Evolutionary conservation across 371 early-diverging fungal genomes (phyloP).

Genomic region (Mucor lusitanicus): DNA sequence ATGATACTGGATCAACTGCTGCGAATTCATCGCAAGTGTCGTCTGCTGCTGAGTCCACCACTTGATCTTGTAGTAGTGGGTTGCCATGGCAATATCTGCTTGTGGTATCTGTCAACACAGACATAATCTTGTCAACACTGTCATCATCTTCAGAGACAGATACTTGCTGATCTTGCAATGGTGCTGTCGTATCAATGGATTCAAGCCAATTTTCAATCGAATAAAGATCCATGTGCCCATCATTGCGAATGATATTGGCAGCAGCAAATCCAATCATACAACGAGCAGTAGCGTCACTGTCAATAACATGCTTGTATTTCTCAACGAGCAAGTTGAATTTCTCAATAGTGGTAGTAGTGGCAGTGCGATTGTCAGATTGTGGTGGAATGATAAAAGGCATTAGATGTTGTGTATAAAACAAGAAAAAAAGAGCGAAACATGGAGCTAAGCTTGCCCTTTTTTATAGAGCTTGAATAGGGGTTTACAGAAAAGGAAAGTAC

Average conservation of each 20-base stretch:
- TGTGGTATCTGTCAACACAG: not conserved
- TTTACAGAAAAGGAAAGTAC: not conserved
- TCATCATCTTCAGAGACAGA: not conserved
- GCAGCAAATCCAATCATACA: conserved; percentile 22
- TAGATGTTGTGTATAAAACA: not conserved
- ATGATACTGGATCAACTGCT: not conserved
- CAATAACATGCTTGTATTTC: conserved; percentile 7
- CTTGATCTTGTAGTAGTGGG: not conserved
- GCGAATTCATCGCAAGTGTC: not conserved
- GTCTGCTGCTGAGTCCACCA: not conserved
- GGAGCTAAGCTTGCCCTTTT: not conserved
- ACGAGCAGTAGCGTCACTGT: conserved; percentile 8
- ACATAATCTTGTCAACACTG: not conserved
- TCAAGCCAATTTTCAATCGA: conserved; percentile 16
- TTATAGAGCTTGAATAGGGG: not conserved
- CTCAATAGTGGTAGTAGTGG: not conserved
- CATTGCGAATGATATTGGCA: conserved; percentile 12
- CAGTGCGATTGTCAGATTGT: not conserved
- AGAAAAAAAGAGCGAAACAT: not conserved
- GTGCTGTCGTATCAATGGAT: not conserved
- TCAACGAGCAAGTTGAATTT: conserved; percentile 5
- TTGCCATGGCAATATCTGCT: not conserved
- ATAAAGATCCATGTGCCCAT: conserved; percentile 3
- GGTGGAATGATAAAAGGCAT: conserved; percentile 11
- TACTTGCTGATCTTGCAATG: not conserved